Evolutionary conservation across 257 asterid species (phyloP).

Genomic region (Cruciata laevipes): DNA sequence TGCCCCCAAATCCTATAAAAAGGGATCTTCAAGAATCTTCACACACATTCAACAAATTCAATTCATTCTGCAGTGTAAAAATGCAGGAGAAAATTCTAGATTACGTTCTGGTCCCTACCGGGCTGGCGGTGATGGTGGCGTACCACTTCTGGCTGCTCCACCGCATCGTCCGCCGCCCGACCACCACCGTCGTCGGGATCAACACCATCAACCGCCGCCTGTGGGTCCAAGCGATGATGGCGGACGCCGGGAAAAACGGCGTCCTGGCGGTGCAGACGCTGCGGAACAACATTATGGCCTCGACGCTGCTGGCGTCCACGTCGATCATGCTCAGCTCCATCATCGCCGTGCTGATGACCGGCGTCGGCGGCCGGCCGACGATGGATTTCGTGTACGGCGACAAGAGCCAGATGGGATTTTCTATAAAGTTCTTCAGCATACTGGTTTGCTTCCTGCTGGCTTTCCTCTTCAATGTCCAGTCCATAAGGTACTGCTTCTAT

Average conservation of each 20-base stretch:
- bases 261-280: constrained; percentile 76
- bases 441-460: constrained; percentile 69
- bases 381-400: constrained; percentile 29
- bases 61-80: neutral
- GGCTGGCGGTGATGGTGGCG: constrained; percentile 43
- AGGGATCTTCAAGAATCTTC: neutral
- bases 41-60: neutral
- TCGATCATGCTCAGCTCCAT: constrained; percentile 80
- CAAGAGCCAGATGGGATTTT: constrained; percentile 32
- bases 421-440: constrained; percentile 61
- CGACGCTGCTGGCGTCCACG: constrained; percentile 75
- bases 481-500: neutral
- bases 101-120: constrained; percentile 62
- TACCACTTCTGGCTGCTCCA: constrained; percentile 79
- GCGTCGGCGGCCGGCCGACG: constrained; percentile 24
- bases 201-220: constrained; percentile 83
- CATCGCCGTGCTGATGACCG: constrained; percentile 67
- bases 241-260: constrained; percentile 67
- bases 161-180: constrained; percentile 53
- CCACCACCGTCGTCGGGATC: constrained; percentile 75
- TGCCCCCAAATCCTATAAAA: neutral
- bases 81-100: constrained; percentile 65
- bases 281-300: constrained; percentile 92
- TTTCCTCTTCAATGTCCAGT: constrained; percentile 67
- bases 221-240: constrained; percentile 95